Percentiles rank a stretch among this genome's conserved stretches.
phyloP scores from a whole-genome alignment of 371 early-diverging fungal species.

The Phascolomyces articulosus region DNA sequence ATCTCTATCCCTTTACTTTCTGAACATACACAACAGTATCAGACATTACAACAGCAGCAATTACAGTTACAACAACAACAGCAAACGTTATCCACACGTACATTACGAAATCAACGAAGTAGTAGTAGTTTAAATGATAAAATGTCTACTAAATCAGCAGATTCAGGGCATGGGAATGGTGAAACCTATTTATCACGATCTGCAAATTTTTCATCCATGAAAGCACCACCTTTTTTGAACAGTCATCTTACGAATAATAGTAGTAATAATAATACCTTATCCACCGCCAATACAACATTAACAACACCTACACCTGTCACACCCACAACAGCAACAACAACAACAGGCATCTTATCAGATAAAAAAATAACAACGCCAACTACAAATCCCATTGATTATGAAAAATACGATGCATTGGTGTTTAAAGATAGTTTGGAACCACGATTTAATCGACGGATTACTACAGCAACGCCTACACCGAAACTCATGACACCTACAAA shows the following conservation, averaged over 20 bases:
- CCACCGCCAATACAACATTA: background rate
- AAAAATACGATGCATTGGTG: conserved; percentile 56
- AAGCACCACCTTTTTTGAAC: conserved; percentile 13
- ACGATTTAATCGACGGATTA: conserved; percentile 32
- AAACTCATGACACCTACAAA: conserved; percentile 17
- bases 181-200: conserved; percentile 47
- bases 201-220: conserved; percentile 31
- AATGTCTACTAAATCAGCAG: conserved; percentile 12
- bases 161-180: conserved; percentile 21
- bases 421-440: conserved; percentile 49
- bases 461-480: conserved; percentile 18
- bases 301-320: background rate
- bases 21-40: background rate
- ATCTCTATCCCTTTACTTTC: conserved; percentile 58
- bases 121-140: conserved; percentile 47
- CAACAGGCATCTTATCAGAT: background rate
- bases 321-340: background rate
- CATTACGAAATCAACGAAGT: conserved; percentile 24
- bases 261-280: background rate
- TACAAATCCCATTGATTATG: conserved; percentile 51
- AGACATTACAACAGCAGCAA: too few relatives aligned
- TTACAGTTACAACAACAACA: background rate
- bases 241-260: background rate
- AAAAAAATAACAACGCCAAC: background rate
- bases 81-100: background rate